Conservation (phyloP, 1,284 basidiomycete species). For the Somion occarium region DNA sequence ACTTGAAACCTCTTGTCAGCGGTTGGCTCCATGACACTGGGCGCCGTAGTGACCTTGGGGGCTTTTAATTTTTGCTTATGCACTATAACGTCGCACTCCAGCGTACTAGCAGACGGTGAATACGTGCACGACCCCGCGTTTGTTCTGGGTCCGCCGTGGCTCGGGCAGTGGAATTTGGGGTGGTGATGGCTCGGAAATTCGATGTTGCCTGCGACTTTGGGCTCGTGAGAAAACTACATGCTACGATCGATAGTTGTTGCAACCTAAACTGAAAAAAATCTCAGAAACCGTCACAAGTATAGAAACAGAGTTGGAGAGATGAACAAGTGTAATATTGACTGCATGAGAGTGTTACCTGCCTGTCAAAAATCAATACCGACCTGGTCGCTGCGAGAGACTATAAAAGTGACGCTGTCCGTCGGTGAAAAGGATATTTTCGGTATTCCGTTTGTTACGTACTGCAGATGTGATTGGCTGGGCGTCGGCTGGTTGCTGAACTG, state of each 20-base stretch:
- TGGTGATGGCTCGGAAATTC: not conserved
- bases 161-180: not conserved
- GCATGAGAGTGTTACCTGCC: not conserved
- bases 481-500: not conserved
- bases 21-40: too few relatives aligned
- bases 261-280: not conserved
- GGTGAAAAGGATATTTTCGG: not conserved
- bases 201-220: not conserved
- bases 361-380: not conserved
- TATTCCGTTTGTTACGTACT: not conserved
- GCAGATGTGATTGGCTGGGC: not conserved
- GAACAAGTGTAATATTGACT: not conserved
- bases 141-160: not conserved
- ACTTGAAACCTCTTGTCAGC: too few relatives aligned
- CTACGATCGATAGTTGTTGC: not conserved
- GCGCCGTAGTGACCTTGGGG: too few relatives aligned
- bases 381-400: not conserved
- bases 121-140: not conserved
- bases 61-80: too few relatives aligned
- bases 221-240: not conserved
- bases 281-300: not conserved
- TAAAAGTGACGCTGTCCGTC: not conserved
- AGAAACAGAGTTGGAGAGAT: not conserved
- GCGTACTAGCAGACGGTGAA: too few relatives aligned
- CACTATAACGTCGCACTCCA: too few relatives aligned